Percentiles rank a stretch among this genome's conserved stretches.
These are phyloP conservation scores for Trichoderma erinaceum DNA, from an alignment of 495 filamentous ascomycete genomes.

Conservation along the genomic window DNA sequence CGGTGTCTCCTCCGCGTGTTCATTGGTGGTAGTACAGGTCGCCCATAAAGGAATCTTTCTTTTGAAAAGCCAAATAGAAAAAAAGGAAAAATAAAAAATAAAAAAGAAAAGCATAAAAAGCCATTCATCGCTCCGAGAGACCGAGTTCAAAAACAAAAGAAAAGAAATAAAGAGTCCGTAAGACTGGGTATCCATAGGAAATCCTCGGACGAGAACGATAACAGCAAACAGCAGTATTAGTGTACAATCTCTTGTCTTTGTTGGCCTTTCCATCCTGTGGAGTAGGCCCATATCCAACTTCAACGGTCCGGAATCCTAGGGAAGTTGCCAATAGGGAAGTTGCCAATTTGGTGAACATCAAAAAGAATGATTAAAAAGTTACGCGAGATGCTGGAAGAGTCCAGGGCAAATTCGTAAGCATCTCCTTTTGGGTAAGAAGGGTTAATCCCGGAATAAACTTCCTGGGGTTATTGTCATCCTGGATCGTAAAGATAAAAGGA, in stretches of 20 bases:
- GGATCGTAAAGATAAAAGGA: not conserved
- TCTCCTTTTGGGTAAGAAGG: not conserved
- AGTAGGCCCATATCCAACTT: constrained; percentile 4
- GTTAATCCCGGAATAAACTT: not conserved
- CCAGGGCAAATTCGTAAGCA: not conserved
- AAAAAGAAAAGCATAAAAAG: constrained; percentile 8
- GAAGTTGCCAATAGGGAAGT: constrained; percentile 12
- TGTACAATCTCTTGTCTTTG: constrained; percentile 15
- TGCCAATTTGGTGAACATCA: not conserved
- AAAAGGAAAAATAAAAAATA: not conserved
- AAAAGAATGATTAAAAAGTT: constrained; percentile 1
- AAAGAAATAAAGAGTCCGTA: constrained; percentile 6
- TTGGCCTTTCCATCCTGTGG: constrained; percentile 13
- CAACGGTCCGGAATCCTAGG: constrained; percentile 13
- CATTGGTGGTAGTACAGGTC: constrained; percentile 17
- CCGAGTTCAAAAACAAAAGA: not conserved
- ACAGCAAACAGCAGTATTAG: not conserved
- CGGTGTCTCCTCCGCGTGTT: constrained; percentile 13
- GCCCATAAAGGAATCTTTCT: constrained; percentile 14
- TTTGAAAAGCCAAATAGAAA: not conserved
- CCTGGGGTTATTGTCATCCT: not conserved
- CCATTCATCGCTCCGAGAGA: not conserved
- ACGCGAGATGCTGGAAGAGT: not conserved
- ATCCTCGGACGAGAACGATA: constrained; percentile 13
- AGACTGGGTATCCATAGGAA: constrained; percentile 10